Percentiles rank a stretch among this genome's conserved stretches.
These are phyloP conservation scores for Hirschfeldia incana DNA, from an alignment of 345 rosid species.

Conservation along the genomic window DNA sequence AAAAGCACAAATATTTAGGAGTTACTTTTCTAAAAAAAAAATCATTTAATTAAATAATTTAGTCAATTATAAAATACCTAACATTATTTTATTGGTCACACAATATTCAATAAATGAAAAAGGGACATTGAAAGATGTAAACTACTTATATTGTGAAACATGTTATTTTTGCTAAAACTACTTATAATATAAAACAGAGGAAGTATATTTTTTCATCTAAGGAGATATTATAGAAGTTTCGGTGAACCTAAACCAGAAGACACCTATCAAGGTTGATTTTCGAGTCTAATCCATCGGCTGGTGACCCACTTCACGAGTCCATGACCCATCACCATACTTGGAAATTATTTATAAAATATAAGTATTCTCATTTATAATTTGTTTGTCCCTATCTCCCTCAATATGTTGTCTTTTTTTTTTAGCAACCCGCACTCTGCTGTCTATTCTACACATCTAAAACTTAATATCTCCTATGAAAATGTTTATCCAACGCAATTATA, in stretches of 20 bases:
- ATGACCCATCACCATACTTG: constrained; percentile 12
- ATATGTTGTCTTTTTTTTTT: neutral
- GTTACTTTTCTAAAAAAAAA: too few relatives aligned
- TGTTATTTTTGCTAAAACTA: too few relatives aligned
- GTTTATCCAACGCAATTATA: neutral
- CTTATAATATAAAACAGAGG: too few relatives aligned
- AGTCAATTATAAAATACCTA: too few relatives aligned
- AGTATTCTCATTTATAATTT: neutral
- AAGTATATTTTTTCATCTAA: neutral
- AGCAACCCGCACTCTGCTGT: too few relatives aligned
- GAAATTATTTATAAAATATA: neutral
- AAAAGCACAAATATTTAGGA: too few relatives aligned
- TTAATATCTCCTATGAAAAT: neutral
- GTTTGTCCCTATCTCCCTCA: neutral
- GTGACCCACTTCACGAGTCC: constrained; percentile 21
- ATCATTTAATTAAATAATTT: too few relatives aligned
- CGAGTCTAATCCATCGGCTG: constrained; percentile 17
- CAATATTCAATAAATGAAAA: too few relatives aligned
- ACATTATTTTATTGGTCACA: too few relatives aligned
- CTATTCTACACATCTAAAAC: too few relatives aligned
- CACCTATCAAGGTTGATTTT: constrained; percentile 18
- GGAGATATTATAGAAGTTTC: constrained; percentile 14
- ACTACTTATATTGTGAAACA: too few relatives aligned
- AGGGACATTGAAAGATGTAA: too few relatives aligned
- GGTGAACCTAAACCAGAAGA: constrained; percentile 35